phyloP scores from a whole-genome alignment of 345 rosid genomes.

The Ceriops decandra region DNA sequence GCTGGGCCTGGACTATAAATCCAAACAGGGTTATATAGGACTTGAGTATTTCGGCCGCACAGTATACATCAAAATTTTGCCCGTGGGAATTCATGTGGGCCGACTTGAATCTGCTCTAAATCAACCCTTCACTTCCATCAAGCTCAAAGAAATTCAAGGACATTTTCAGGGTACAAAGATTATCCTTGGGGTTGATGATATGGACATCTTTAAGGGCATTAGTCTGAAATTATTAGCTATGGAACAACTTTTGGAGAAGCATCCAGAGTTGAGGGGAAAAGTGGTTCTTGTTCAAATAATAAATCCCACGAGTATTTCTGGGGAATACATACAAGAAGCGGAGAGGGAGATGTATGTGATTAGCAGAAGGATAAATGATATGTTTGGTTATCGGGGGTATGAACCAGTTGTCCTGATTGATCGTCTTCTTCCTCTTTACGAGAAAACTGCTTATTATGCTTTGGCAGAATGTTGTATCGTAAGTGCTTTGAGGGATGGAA shows the following conservation, averaged over 20 bases:
- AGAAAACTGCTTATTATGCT: slow-evolving; percentile 44
- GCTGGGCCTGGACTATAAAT: slow-evolving; percentile 41
- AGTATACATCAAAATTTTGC: slow-evolving; percentile 40
- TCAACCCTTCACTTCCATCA: slow-evolving; percentile 30
- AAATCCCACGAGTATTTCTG: slow-evolving; percentile 43
- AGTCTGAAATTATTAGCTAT: slow-evolving; percentile 39
- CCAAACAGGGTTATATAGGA: slow-evolving; percentile 41
- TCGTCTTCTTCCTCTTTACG: slow-evolving; percentile 28
- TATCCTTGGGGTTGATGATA: slow-evolving; percentile 44
- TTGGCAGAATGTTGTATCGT: slow-evolving; percentile 42
- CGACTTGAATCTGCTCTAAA: slow-evolving; percentile 34
- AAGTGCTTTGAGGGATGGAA: slow-evolving; percentile 46
- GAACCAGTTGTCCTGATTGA: slow-evolving; percentile 43
- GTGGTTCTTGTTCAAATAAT: slow-evolving; percentile 42
- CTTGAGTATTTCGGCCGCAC: slow-evolving; percentile 47
- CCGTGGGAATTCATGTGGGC: slow-evolving; percentile 40
- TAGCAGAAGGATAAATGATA: slow-evolving; percentile 31
- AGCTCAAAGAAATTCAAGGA: slow-evolving; percentile 32
- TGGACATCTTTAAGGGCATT: slow-evolving; percentile 49
- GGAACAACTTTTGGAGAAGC: slow-evolving; percentile 36
- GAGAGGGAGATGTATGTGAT: slow-evolving; percentile 23
- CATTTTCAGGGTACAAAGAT: slow-evolving; percentile 35
- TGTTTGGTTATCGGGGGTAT: slow-evolving; percentile 29
- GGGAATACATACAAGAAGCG: slow-evolving; percentile 38
- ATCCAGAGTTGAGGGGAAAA: slow-evolving; percentile 29